Conservation (phyloP, 2,329 filamentous ascomycete genomes). For the Stylonectria norvegica region DNA sequence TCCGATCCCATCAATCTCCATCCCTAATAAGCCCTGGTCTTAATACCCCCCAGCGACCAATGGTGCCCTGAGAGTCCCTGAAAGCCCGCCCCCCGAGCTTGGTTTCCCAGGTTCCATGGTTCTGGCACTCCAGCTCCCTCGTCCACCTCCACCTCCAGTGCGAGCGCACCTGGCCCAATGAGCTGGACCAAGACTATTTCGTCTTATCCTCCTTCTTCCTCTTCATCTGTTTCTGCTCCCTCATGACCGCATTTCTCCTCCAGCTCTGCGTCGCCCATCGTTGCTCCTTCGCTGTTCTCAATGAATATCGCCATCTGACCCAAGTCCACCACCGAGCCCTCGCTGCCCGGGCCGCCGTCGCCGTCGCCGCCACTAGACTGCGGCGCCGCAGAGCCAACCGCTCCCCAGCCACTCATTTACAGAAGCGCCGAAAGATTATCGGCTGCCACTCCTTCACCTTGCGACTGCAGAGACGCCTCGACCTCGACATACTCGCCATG, state of each 20-base stretch:
- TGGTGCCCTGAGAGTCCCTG: not conserved
- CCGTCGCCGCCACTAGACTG: constrained; percentile 37
- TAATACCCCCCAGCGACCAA: not conserved
- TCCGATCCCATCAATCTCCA: constrained; percentile 1
- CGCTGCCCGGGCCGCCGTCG: constrained; percentile 41
- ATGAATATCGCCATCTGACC: constrained; percentile 43
- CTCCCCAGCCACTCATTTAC: constrained; percentile 37
- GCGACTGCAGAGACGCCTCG: constrained; percentile 23
- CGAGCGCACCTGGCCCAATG: not conserved
- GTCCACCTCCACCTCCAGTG: not conserved
- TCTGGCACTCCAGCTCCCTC: too few relatives aligned
- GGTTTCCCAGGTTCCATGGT: not conserved
- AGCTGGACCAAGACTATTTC: constrained; percentile 10
- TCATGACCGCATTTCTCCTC: constrained; percentile 48
- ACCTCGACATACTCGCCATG: constrained; percentile 26
- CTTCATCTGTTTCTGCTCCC: constrained; percentile 20
- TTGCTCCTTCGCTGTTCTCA: constrained; percentile 43
- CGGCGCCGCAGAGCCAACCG: constrained; percentile 35
- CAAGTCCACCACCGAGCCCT: constrained; percentile 39
- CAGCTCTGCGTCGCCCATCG: constrained; percentile 46
- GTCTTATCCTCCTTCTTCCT: constrained; percentile 26
- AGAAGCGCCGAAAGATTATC: constrained; percentile 33
- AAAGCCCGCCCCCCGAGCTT: not conserved
- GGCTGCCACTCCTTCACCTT: constrained; percentile 30
- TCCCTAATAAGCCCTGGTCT: not conserved